Evolutionary conservation across 768 basidiomycete genomes (phyloP).

Genomic region (Clathrus columnatus): DNA sequence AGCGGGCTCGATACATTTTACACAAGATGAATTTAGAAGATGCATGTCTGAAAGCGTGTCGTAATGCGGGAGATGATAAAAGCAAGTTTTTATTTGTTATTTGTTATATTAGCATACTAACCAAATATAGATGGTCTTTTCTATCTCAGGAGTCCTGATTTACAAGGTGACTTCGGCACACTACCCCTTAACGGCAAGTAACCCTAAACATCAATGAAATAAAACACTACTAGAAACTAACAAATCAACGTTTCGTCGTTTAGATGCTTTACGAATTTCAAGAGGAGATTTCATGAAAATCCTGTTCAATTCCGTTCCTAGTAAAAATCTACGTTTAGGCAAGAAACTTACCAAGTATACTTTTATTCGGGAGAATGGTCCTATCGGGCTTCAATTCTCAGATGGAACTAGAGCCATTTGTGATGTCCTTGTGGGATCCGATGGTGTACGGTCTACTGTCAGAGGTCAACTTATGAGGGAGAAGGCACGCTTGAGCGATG

Average conservation of each 20-base stretch:
- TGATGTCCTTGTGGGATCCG: constrained; percentile 10
- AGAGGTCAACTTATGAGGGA: constrained; percentile 7
- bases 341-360: constrained; percentile 1
- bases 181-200: constrained; percentile 6
- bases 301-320: neutral
- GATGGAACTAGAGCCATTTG: constrained; percentile 8
- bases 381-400: neutral
- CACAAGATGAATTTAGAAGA: constrained; percentile 19
- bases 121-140: neutral
- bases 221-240: too few relatives aligned
- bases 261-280: constrained; percentile 7
- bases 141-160: neutral
- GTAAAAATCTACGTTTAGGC: neutral
- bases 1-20: constrained; percentile 21
- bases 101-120: neutral
- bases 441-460: constrained; percentile 8
- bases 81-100: neutral
- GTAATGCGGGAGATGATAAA: neutral
- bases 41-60: constrained; percentile 4
- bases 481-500: constrained; percentile 8
- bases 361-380: neutral
- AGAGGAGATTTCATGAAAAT: constrained; percentile 4
- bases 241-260: too few relatives aligned
- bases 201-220: too few relatives aligned
- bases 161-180: constrained; percentile 1